Evolutionary conservation across 306 rosid species (phyloP).

Genomic region (Cyclanthera cordifolia): DNA sequence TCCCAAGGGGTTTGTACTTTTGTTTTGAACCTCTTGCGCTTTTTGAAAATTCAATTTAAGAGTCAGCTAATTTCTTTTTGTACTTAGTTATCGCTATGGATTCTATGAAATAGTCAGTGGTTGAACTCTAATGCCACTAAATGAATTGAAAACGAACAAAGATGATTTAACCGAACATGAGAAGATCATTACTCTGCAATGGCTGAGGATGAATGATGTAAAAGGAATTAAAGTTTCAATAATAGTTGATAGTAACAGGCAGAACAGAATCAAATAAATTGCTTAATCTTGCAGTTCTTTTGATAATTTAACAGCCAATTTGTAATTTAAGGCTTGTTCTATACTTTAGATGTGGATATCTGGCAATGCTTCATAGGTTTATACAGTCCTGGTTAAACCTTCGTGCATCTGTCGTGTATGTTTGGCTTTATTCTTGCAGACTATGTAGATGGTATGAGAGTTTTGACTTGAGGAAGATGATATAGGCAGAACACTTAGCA

Average conservation of each 20-base stretch:
- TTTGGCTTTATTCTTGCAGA: neutral
- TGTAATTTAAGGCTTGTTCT: neutral
- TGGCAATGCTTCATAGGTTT: neutral
- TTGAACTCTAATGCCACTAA: neutral
- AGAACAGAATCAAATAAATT: neutral
- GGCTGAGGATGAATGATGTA: neutral
- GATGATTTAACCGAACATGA: neutral
- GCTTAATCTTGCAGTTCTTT: neutral
- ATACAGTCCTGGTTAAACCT: neutral
- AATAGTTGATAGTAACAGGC: neutral
- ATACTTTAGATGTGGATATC: neutral
- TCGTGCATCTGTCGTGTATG: neutral
- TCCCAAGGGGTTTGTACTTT: slow-evolving; percentile 23
- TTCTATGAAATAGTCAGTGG: neutral
- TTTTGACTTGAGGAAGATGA: neutral
- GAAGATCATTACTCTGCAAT: neutral
- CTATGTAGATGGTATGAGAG: neutral
- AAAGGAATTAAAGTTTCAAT: neutral
- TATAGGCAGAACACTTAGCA: neutral
- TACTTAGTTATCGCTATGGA: neutral
- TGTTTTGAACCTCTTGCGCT: neutral
- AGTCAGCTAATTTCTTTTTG: neutral
- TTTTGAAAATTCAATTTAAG: neutral
- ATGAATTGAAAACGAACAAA: neutral
- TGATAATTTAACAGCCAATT: neutral